A percentile compares a stretch with the other conserved stretches of the same genome.
These are phyloP conservation scores for Lignosus rhinocerotis DNA, from an alignment of 1,284 basidiomycete genomes.

Conservation along the genomic window DNA sequence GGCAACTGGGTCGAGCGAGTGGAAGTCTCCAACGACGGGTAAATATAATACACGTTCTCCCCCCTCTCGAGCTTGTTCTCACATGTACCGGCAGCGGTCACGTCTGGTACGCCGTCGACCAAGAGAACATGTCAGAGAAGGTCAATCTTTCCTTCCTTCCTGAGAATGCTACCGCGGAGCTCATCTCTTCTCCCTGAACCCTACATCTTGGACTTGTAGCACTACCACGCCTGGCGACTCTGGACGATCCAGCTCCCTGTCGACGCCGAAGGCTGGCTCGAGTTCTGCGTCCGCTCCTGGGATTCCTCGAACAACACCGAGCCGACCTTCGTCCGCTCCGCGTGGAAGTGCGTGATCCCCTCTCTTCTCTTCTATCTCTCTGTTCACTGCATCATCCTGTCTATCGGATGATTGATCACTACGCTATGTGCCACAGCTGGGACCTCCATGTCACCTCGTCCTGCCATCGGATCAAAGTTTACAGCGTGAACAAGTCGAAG, in stretches of 20 bases:
- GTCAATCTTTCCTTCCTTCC: conserved; percentile 23
- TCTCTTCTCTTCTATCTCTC: neutral
- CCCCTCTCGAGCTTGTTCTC: neutral
- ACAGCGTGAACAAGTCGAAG: conserved; percentile 49
- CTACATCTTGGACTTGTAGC: conserved; percentile 31
- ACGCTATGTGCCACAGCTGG: conserved; percentile 39
- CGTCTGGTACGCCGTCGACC: conserved; percentile 50
- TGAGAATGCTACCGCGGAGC: too few relatives aligned
- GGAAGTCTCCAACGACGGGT: conserved; percentile 56
- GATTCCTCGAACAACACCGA: conserved; percentile 60
- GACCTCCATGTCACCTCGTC: conserved; percentile 59
- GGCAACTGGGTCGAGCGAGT: conserved; percentile 59
- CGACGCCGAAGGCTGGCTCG: conserved; percentile 58
- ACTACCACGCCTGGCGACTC: conserved; percentile 56
- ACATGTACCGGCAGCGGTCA: conserved; percentile 37
- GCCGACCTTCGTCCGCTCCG: conserved; percentile 55
- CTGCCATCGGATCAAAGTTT: conserved; percentile 53
- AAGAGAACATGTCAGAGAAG: conserved; percentile 52
- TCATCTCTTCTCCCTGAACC: neutral
- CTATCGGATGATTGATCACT: too few relatives aligned
- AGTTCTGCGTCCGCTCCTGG: conserved; percentile 60
- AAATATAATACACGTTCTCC: conserved; percentile 9
- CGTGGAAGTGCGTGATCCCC: conserved; percentile 50
- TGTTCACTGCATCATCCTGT: neutral
- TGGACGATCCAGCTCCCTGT: conserved; percentile 55